phyloP scores from a whole-genome alignment of 2,329 filamentous ascomycete species.

The Hypoxylon sp. region DNA sequence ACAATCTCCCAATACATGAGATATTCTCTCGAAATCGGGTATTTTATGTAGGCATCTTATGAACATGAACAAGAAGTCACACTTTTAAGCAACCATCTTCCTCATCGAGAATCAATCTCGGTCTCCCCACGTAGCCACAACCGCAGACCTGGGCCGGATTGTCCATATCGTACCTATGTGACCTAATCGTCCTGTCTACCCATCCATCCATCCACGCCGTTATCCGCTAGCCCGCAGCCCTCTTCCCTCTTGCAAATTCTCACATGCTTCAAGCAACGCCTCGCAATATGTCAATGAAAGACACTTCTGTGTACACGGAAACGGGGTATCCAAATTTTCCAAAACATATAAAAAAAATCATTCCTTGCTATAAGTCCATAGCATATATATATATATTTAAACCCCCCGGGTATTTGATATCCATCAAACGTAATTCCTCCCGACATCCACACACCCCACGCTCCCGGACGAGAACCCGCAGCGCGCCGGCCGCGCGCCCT shows the following conservation, averaged over 20 bases:
- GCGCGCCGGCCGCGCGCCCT: constrained; percentile 56
- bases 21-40: background rate
- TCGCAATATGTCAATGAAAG: constrained; percentile 12
- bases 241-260: background rate
- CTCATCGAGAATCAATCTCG: constrained; percentile 31
- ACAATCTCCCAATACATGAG: background rate
- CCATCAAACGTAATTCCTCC: constrained; percentile 54
- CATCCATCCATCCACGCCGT: background rate
- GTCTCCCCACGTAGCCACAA: background rate
- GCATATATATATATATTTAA: background rate
- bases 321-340: constrained; percentile 7
- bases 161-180: background rate
- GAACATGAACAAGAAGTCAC: background rate
- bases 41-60: background rate
- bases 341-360: background rate
- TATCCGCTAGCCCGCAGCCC: constrained; percentile 1
- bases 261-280: constrained; percentile 5
- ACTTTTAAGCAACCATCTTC: background rate
- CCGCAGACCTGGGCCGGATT: background rate
- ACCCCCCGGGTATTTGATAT: too few relatives aligned
- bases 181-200: background rate
- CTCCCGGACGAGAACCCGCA: constrained; percentile 59
- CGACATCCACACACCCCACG: constrained; percentile 51
- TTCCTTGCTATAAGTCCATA: background rate
- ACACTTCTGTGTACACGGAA: constrained; percentile 14